Conservation (phyloP, 331 rosid genomes). For the Pyracantha coccinea region DNA sequence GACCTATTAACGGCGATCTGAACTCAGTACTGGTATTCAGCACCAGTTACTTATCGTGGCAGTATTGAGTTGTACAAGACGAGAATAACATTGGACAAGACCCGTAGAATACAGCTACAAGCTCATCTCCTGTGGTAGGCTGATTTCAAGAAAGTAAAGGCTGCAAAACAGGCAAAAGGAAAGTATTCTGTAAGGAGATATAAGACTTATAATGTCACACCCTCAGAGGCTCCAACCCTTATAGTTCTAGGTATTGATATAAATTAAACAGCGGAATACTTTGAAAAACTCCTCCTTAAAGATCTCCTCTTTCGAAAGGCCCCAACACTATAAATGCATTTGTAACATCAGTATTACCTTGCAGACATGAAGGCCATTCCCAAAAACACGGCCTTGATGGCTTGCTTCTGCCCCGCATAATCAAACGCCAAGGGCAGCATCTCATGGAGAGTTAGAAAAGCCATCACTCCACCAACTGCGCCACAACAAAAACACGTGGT, state of each 20-base stretch:
- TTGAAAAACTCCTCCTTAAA: background rate
- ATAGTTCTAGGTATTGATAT: background rate
- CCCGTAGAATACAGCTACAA: constrained; percentile 37
- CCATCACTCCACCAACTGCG: constrained; percentile 97
- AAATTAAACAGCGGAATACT: background rate
- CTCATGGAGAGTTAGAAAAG: constrained; percentile 90
- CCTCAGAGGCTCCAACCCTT: background rate
- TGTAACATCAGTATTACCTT: constrained; percentile 37
- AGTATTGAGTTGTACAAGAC: constrained; percentile 13
- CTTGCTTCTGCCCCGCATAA: constrained; percentile 93
- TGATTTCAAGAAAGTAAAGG: constrained; percentile 78
- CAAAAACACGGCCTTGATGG: constrained; percentile 83
- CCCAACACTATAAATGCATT: background rate
- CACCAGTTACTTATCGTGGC: background rate
- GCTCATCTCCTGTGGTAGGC: constrained; percentile 83
- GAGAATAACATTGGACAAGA: background rate
- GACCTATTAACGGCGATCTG: background rate
- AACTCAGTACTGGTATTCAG: background rate
- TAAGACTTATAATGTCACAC: background rate
- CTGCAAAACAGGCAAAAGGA: constrained; percentile 44
- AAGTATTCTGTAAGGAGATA: background rate
- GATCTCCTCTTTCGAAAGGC: background rate
- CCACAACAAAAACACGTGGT: background rate
- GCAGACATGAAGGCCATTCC: constrained; percentile 99
- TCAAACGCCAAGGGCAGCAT: constrained; percentile 96